Evolutionary conservation across 768 basidiomycete genomes (phyloP).

Genomic region (Lepiota subincarnata): DNA sequence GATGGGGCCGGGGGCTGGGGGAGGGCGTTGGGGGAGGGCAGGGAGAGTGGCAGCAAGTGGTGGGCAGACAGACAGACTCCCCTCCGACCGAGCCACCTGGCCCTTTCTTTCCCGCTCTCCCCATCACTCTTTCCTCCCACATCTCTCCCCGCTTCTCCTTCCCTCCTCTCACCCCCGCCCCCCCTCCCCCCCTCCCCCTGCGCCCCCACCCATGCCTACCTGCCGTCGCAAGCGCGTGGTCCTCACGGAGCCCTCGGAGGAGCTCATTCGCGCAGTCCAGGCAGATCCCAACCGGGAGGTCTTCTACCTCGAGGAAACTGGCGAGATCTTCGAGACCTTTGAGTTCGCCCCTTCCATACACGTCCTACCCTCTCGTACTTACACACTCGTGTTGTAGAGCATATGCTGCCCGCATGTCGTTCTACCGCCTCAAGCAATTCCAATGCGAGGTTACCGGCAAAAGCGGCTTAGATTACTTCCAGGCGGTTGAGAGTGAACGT

Average conservation of each 20-base stretch:
- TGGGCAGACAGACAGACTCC: constrained; percentile 29
- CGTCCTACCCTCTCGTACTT: constrained; percentile 23
- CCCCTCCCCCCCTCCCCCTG: constrained; percentile 19
- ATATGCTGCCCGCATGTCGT: constrained; percentile 89
- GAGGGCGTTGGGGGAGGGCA: not conserved
- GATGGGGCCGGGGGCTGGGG: constrained; percentile 18
- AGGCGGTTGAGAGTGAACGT: constrained; percentile 87
- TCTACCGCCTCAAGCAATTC: constrained; percentile 91
- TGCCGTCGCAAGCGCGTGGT: constrained; percentile 88
- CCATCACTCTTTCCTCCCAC: constrained; percentile 47
- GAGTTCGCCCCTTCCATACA: constrained; percentile 60
- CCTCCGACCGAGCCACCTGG: constrained; percentile 58
- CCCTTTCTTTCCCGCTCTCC: constrained; percentile 57
- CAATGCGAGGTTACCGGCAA: constrained; percentile 98
- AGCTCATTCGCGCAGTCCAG: constrained; percentile 62
- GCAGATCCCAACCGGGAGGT: constrained; percentile 70
- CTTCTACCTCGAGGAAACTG: constrained; percentile 90
- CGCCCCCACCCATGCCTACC: constrained; percentile 61
- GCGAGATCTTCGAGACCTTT: constrained; percentile 96
- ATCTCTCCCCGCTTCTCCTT: constrained; percentile 34
- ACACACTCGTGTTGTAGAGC: constrained; percentile 38
- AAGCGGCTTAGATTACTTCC: constrained; percentile 89
- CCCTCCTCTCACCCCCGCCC: constrained; percentile 22
- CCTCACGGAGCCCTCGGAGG: constrained; percentile 75
- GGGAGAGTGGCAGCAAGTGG: constrained; percentile 13